Evolutionary conservation across 2,329 filamentous ascomycete genomes (phyloP), one percentile per base, ranked within the genome.

Genomic region (Ophiosphaerella narmari): DNA sequence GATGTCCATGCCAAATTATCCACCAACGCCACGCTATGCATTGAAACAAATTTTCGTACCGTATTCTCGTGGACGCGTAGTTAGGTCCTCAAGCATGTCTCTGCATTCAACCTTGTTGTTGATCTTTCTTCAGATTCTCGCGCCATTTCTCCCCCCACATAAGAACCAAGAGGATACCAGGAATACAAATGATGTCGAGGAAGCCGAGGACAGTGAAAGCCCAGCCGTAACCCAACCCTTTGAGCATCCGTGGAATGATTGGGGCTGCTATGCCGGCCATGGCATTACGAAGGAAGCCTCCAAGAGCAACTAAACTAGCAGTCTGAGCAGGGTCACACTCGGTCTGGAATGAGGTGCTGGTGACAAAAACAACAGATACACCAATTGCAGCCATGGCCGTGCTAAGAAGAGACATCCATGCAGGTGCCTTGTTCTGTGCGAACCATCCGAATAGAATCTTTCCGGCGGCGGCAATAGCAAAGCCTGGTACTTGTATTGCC

Each of bases 361-460:
- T 71, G 14, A 77, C 72, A 48, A 77, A 75, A 37, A 77, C 74
- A 54, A 75, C 34, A 8, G 62, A 62, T 7, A 57, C 74, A 6
- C 73, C 73, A 49, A 74, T 72, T 6, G 74, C 74, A 31, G 75
- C 70, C 64, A 50, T 64, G 63, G 71, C 57, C 14, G 58, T 45
- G 12, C 57, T 55, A 23, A 58, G 50, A 8, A 62, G 60, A 12
- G 50, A 48, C 14, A 49, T 50, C 13, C 54, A 59, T 33, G 61
- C 61, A 29, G 58, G 62, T 46, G 38, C 63, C 50, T 6, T 66
- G 52, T 21, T 67, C 54, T 26, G 48, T 7, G 70, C 65, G 36
- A 73, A 75, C 74, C 75, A 78, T 16, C 75, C 76, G 51, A 70
- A 78, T 70, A 76, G 73, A 32, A 70, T 48, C 12, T 73, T 71